A percentile compares a stretch with the other conserved stretches of the same genome.
Evolutionary conservation across 2,329 filamentous ascomycete genomes (phyloP).

Genomic region (Colletotrichum tofieldiae): DNA sequence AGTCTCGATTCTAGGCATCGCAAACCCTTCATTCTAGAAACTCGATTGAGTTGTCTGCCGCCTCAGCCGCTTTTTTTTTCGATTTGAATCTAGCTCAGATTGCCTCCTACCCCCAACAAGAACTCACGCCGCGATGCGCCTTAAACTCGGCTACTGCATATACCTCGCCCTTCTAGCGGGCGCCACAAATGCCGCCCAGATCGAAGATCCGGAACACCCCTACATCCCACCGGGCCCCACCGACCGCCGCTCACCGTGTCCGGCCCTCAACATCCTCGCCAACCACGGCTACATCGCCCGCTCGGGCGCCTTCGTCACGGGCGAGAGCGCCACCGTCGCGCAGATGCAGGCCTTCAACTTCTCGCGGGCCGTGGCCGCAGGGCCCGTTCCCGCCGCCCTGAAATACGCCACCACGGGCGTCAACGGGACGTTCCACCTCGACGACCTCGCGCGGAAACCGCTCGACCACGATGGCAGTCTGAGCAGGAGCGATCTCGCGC

Average conservation of each 20-base stretch:
- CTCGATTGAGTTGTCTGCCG: neutral
- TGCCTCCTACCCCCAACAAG: neutral
- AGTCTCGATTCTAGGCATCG: neutral
- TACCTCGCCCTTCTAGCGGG: neutral
- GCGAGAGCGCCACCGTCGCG: slow-evolving; percentile 10
- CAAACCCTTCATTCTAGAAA: neutral
- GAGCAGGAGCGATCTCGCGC: slow-evolving; percentile 17
- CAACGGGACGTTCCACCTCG: slow-evolving; percentile 26
- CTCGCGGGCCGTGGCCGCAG: slow-evolving; percentile 10
- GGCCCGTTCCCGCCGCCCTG: slow-evolving; percentile 14
- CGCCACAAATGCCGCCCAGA: neutral
- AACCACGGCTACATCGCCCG: slow-evolving; percentile 31
- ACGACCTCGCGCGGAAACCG: slow-evolving; percentile 30
- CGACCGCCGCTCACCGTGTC: slow-evolving; percentile 25
- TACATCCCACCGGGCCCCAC: slow-evolving; percentile 1
- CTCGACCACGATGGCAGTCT: slow-evolving; percentile 29
- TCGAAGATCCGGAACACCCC: neutral
- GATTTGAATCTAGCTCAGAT: neutral
- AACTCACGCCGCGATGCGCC: slow-evolving; percentile 9
- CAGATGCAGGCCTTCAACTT: slow-evolving; percentile 30
- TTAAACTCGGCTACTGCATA: neutral
- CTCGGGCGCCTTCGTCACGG: slow-evolving; percentile 23
- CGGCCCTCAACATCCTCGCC: slow-evolving; percentile 22
- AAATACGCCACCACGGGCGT: slow-evolving; percentile 22
- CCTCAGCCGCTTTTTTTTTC: too few relatives aligned